phyloP scores from a whole-genome alignment of 106 monocot species.

The Acorus gramineus region DNA sequence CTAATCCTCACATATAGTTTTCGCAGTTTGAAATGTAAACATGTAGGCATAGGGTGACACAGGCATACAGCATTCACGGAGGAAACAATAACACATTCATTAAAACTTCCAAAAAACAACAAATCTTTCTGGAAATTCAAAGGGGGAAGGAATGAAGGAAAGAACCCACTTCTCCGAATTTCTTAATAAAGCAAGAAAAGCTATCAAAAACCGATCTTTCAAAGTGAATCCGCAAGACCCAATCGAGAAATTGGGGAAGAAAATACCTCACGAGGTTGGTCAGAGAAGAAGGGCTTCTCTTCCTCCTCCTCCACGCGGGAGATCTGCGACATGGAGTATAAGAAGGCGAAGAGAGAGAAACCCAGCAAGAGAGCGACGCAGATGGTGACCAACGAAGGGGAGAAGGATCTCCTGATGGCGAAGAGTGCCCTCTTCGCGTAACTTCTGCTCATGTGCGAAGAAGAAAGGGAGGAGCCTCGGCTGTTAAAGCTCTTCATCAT shows the following conservation, averaged over 20 bases:
- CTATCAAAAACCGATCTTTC: no score
- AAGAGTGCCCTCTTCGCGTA: no score
- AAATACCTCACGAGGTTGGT: background rate
- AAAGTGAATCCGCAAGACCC: background rate
- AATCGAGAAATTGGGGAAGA: background rate
- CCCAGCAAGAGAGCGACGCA: conserved; percentile 30
- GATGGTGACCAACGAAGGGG: conserved; percentile 16
- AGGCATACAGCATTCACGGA: no score
- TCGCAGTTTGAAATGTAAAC: no score
- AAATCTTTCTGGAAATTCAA: no score
- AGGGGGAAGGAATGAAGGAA: background rate
- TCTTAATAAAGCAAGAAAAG: background rate
- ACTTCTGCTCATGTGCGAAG: no score
- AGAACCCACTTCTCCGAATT: background rate
- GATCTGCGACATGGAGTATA: conserved; percentile 46
- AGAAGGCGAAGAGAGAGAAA: conserved; percentile 30
- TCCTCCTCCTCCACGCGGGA: conserved; percentile 15
- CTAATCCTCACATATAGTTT: no score
- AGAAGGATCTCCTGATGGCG: background rate
- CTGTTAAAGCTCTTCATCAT: no score
- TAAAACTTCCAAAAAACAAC: no score
- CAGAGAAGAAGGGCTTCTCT: background rate
- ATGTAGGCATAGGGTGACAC: no score
- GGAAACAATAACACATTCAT: no score
- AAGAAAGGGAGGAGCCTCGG: no score